These are phyloP conservation scores for Yarrowia hollandica DNA, from an alignment of 805 yeast genomes.

Conservation along the genomic window DNA sequence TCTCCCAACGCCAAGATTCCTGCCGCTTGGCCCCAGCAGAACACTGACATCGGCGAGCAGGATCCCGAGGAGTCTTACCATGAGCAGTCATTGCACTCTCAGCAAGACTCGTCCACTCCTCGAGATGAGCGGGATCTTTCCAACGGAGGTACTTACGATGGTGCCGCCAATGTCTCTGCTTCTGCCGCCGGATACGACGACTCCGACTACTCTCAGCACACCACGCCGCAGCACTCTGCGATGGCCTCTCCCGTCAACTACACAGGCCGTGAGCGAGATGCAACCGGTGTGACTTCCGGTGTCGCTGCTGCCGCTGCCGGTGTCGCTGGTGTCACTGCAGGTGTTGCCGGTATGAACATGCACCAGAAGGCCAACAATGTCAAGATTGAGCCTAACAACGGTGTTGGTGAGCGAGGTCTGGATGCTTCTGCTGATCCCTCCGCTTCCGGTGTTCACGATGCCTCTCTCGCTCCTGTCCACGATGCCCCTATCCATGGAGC, in stretches of 20 bases:
- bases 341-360: conserved; percentile 8
- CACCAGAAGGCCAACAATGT: conserved; percentile 10
- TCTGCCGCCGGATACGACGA: not conserved
- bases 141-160: too few species aligned
- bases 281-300: not conserved
- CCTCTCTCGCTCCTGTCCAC: too few species aligned
- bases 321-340: conserved; percentile 11
- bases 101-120: conserved; percentile 3
- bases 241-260: conserved; percentile 1
- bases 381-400: conserved; percentile 8
- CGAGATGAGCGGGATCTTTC: conserved; percentile 13
- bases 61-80: not conserved
- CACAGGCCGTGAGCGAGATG: not conserved
- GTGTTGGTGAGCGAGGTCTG: not conserved
- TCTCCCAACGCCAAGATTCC: conserved; percentile 6
- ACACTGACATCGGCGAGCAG: too few species aligned
- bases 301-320: conserved; percentile 18
- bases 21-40: conserved; percentile 13
- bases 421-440: not conserved
- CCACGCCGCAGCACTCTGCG: conserved; percentile 4
- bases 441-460: too few species aligned
- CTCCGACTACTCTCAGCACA: conserved; percentile 23
- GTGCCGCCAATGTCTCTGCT: not conserved
- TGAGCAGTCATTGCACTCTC: too few species aligned
- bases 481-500: not conserved